Conservation (phyloP, 192 early-diverging fungal genomes). For the Tieghemiomyces parasiticus region DNA sequence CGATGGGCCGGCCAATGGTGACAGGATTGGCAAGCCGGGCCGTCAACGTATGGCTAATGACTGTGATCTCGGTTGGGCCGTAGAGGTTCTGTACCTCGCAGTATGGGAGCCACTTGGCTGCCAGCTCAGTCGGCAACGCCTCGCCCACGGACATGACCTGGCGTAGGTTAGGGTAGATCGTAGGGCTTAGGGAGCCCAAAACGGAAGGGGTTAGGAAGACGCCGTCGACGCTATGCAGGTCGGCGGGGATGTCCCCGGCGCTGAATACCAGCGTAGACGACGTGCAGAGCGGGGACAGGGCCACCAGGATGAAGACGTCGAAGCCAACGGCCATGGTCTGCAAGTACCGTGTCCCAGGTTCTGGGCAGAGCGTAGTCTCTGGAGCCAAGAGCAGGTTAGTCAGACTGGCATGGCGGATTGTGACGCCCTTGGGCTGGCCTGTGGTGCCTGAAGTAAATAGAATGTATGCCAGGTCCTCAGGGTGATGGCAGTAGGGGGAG, state of each 20-base stretch:
- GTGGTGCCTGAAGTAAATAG: too few relatives aligned
- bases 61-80: conserved; percentile 7
- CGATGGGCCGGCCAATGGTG: conserved; percentile 11
- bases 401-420: background rate
- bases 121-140: background rate
- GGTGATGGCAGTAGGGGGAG: too few relatives aligned
- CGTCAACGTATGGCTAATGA: background rate
- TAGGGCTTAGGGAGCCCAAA: background rate
- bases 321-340: background rate
- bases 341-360: background rate
- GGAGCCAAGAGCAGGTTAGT: background rate
- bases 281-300: background rate
- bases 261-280: background rate
- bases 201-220: background rate
- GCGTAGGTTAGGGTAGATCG: background rate
- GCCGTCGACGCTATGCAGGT: background rate
- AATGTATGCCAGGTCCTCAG: too few relatives aligned
- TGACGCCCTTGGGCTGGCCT: conserved; percentile 19
- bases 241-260: background rate
- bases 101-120: background rate
- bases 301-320: background rate
- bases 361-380: background rate
- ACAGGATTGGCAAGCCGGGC: background rate
- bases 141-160: background rate
- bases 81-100: background rate